Conservation (phyloP, 179 eudicot genomes). For the Silene vulgaris region DNA sequence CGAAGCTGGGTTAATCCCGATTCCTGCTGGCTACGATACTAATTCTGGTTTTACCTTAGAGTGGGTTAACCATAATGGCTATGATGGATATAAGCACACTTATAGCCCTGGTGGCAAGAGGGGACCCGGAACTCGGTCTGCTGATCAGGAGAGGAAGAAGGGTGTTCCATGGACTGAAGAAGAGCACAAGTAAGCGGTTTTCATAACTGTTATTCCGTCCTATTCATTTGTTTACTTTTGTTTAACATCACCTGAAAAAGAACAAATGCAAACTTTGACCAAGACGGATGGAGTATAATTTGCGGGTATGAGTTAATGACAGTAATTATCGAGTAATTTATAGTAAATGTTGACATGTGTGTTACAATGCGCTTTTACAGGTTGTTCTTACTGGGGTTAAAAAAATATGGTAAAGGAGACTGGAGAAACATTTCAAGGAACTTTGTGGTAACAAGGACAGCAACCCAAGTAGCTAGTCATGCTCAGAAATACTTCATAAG, state of each 20-base stretch:
- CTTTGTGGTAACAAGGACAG: slow-evolving; percentile 79
- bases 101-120: slow-evolving; percentile 46
- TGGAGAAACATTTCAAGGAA: slow-evolving; percentile 98
- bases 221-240: too few relatives aligned
- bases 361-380: slow-evolving; percentile 28
- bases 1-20: slow-evolving; percentile 77
- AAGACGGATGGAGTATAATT: too few relatives aligned
- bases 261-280: too few relatives aligned
- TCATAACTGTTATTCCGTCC: too few relatives aligned
- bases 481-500: slow-evolving; percentile 96
- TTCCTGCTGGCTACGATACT: slow-evolving; percentile 57
- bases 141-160: slow-evolving; percentile 93
- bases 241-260: too few relatives aligned
- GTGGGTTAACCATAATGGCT: slow-evolving; percentile 58
- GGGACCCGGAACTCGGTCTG: slow-evolving; percentile 34
- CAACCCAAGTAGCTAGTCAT: slow-evolving; percentile 98
- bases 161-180: slow-evolving; percentile 99
- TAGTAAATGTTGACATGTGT: too few relatives aligned
- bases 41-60: slow-evolving; percentile 58
- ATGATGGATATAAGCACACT: slow-evolving; percentile 41
- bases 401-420: slow-evolving; percentile 95
- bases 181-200: slow-evolving; percentile 71
- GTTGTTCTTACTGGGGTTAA: slow-evolving; percentile 86
- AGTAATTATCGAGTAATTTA: too few relatives aligned
- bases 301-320: too few relatives aligned